Evolutionary conservation across 257 asterid species (phyloP).

Genomic region (Forsythia viridissima): DNA sequence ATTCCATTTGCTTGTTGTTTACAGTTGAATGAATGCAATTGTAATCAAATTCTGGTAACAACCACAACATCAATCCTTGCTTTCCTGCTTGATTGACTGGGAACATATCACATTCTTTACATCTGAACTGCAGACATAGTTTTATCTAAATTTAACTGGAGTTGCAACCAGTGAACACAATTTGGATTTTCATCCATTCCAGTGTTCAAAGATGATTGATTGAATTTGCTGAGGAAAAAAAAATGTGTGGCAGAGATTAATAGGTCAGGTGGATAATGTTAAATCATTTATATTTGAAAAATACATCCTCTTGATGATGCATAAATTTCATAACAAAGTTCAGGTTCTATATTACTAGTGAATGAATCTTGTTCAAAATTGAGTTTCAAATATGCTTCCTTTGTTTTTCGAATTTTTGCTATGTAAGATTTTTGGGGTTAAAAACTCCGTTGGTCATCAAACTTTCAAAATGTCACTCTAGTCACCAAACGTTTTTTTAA

Average conservation of each 20-base stretch:
- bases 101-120: not conserved
- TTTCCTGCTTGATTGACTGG: no score
- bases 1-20: no score
- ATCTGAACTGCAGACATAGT: not conserved
- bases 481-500: not conserved
- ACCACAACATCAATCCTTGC: no score
- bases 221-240: no score
- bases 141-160: not conserved
- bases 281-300: not conserved
- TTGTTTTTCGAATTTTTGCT: not conserved
- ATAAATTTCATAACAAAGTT: no score
- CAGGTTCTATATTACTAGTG: not conserved
- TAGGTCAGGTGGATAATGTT: not conserved
- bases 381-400: not conserved
- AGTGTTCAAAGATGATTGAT: not conserved
- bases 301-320: not conserved
- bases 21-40: no score
- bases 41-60: no score
- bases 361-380: not conserved
- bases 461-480: not conserved
- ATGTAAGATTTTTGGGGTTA: not conserved
- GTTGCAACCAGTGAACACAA: not conserved
- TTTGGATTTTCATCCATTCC: not conserved
- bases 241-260: not conserved
- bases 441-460: not conserved